Base-by-base conservation (phyloP, 2,329 filamentous ascomycete genomes). In the Epichloe sylvatica region DNA sequence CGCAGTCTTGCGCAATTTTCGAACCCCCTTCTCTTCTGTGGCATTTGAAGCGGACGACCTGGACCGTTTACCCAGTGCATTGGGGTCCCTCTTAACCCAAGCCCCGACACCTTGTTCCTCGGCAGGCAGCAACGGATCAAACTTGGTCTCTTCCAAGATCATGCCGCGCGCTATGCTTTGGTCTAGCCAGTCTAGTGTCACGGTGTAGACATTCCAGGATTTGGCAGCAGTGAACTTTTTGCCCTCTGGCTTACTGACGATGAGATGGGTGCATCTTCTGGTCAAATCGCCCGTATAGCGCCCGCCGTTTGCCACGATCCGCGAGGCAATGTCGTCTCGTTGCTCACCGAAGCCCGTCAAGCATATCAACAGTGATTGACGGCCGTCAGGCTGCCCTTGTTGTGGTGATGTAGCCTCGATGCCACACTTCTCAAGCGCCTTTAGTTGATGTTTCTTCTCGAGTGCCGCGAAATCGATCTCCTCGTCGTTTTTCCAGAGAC, bases 141-240 rank as follows among this genome's bases (percentile, higher is more conserved):
- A 98, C 52, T 79, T 80, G n/a, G 72, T 67, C 64, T 97, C 92
- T 49, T 96, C 86, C 19, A 98, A 70, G 19, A 90, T 84, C 88
- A 98, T 92, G 50, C 89, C 88, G 54, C 92, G 78, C 55, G 84
- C 77, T 52, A 92, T 66, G 59, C 86, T 91, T 60, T 96, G 86
- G 46, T 81, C 71, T 37, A 97, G 76, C 92, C 92, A 98, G 61
- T 89, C 83, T 35, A 86, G 65, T 1, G 84, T 82, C 23, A 98
- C 88, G 23, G 89, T 79, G 47, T 80, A 80, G 56, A 95, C 78
- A 43, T 76, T 75, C 90, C 92, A 98, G 57, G 76, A 76, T 56
- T 78, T 81, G n/a, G 91, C 92, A 50, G 88, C 88, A 49, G 80
- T 78, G 64, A 94, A 98, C 65, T 98, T 98, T 53, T 88, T 86